Evolutionary conservation across 495 filamentous ascomycete genomes (phyloP).

Genomic region (Penicillium waksmanii): DNA sequence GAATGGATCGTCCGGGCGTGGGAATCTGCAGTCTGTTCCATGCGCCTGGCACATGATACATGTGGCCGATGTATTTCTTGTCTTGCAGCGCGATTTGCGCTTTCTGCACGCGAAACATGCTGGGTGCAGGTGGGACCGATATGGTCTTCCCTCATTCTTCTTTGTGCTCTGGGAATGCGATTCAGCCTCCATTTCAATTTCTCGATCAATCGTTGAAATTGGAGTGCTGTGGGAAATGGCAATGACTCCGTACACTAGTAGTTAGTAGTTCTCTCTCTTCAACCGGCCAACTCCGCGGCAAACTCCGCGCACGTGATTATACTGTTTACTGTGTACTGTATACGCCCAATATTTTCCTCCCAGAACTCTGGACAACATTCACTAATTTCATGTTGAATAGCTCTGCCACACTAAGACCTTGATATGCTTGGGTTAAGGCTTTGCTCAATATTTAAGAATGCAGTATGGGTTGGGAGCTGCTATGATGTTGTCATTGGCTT

Average conservation of each 20-base stretch:
- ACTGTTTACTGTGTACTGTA: no score
- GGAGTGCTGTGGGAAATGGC: not conserved
- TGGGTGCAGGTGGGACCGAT: slow-evolving; percentile 29
- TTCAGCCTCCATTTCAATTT: not conserved
- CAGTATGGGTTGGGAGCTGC: no score
- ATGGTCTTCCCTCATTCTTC: slow-evolving; percentile 16
- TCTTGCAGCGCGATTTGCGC: slow-evolving; percentile 34
- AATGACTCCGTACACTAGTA: not conserved
- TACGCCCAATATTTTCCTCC: no score
- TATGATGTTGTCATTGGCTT: no score
- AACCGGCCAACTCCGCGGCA: not conserved
- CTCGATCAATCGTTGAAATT: not conserved
- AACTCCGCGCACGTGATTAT: not conserved
- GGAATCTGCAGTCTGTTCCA: slow-evolving; percentile 32
- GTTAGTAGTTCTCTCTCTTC: not conserved
- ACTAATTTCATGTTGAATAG: no score
- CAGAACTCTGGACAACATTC: no score
- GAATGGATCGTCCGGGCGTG: slow-evolving; percentile 12
- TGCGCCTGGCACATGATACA: slow-evolving; percentile 33
- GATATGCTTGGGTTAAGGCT: no score
- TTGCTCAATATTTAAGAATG: no score
- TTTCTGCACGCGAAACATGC: slow-evolving; percentile 31
- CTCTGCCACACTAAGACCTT: no score
- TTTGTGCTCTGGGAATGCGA: not conserved
- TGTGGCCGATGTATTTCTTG: slow-evolving; percentile 7